Evolutionary conservation across 2,329 filamentous ascomycete species (phyloP), one percentile per base, ranked within the genome.

Genomic region (Tothia fuscella): DNA sequence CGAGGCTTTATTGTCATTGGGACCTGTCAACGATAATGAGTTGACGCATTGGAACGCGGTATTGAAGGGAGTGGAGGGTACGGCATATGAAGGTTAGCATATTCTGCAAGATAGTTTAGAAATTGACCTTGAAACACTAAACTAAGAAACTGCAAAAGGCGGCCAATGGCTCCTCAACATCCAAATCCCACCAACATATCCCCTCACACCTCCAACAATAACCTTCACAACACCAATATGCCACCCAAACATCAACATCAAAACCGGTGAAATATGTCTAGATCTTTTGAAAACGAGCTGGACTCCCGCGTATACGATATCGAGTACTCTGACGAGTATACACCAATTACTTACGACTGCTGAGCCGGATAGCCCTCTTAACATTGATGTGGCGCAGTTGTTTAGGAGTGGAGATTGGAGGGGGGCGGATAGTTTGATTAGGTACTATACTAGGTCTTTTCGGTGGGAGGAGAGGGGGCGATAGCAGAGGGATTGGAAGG

Each of bases 151-250:
- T 43, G 17, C 17, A 14, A 13, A 36, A 72, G 76, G 68, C 55
- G 91, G 91, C 47, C 76, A 80, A 53, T 98, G 88, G 88, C 77
- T 82, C 46, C 76, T 98, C 53, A 59, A 65, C 56, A 87, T 98
- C 60, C 58, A 67, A 38, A 74, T 96, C 53, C 88, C 91, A 0
- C 50, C 72, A 0, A 75, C 72, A 30, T 96, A 98, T 63, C 91
- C 91, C 3, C 71, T 82, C 44, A 63, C 73, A 1, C 81, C 91
- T 1, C 91, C 91, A 1, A 71, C 67, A 30, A 80, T 98, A 50
- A 69, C 64, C 44, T 98, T 98, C 66, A 65, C 71, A n/a, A 98
- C 87, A 26, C 76, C 78, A 47, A 77, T 93, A 50, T 82, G 85
- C 53, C 87, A 94, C 65, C 79, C 88, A 36, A 95, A 95, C 62